Evolutionary conservation across 345 rosid species (phyloP), one percentile per base, ranked within the genome.

Genomic region (Eucalyptus guilfoylei): DNA sequence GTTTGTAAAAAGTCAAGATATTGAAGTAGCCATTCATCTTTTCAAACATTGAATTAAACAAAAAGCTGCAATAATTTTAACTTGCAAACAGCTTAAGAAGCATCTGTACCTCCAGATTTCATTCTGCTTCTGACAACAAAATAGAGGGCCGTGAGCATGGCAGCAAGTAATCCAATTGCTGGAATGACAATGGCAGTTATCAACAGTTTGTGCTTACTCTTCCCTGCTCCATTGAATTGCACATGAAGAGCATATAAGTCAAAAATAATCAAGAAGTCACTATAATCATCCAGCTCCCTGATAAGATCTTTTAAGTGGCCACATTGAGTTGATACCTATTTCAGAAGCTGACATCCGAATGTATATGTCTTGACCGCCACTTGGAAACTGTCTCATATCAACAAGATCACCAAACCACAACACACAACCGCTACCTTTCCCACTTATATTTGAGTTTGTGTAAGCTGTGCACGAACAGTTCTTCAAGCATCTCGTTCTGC

Each of bases 321-420:
- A 44, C 34, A 87, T 87, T 64, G 52, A 28, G 49, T 37, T 1
- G 30, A 1, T 87, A 92, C 94, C 95, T 88, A 91, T 47, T 87
- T 93, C 92, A 21, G 94, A 88, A 85, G 94, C 93, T 42, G 93
- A 91, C 93, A 92, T 90, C 90, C 93, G 89, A 64, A 94, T 88
- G 16, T 86, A 92, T 11, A 94, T 90, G 88, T 91, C 92, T 80
- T 93, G 91, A 85, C 95, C 96, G n/a, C 88, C 91, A 23, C 12
- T 87, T 28, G 93, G 34, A 62, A 86, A 91, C 48, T 87, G 91
- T 85, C 91, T 92, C 87, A 93, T 91, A 60, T 92, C 95, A 12
- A 90, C 49, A n/a, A 94, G 87, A 87, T 89, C 91, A 11, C 42
- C 86, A 28, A 76, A 80, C 94, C 94, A 93, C 49, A 94, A 32